Percentiles rank a stretch among this genome's conserved stretches.
These are phyloP conservation scores for Patellaria atrata DNA, from an alignment of 495 filamentous ascomycete species.

Conservation along the genomic window DNA sequence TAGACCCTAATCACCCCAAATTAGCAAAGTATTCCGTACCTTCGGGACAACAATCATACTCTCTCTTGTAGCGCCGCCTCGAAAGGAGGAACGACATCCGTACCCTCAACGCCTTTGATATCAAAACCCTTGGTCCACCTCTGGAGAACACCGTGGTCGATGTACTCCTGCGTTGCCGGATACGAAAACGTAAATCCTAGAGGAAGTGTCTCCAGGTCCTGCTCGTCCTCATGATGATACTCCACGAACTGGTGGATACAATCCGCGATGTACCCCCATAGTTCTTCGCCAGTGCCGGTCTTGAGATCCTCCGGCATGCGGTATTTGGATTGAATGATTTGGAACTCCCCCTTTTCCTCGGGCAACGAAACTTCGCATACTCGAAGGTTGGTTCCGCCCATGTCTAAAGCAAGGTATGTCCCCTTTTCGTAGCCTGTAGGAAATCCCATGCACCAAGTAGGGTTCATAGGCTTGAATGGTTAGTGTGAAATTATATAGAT, in stretches of 20 bases:
- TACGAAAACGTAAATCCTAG: constrained; percentile 99
- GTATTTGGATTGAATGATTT: constrained; percentile 98
- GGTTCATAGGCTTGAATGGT: constrained; percentile 77
- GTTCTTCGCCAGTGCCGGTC: constrained; percentile 75
- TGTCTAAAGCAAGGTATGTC: constrained; percentile 86
- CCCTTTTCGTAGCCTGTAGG: constrained; percentile 82
- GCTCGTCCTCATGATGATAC: constrained; percentile 61
- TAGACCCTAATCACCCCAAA: constrained; percentile 42
- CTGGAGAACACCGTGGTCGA: constrained; percentile 89
- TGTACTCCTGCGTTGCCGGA: constrained; percentile 88
- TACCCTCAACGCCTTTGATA: constrained; percentile 86
- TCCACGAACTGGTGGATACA: constrained; percentile 94
- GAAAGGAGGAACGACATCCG: constrained; percentile 88
- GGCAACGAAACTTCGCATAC: constrained; percentile 93
- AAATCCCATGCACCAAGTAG: constrained; percentile 93
- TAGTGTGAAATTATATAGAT: constrained; percentile 3
- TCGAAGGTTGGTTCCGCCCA: constrained; percentile 96
- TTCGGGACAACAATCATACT: constrained; percentile 33
- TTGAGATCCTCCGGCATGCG: constrained; percentile 92
- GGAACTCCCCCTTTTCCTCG: constrained; percentile 85
- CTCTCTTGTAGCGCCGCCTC: constrained; percentile 67
- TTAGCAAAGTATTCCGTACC: not conserved
- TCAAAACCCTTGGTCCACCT: constrained; percentile 99
- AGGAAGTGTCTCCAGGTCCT: constrained; percentile 53
- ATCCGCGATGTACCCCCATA: constrained; percentile 97